Evolutionary conservation across 768 basidiomycete species (phyloP), one percentile per base, ranked within the genome.

Genomic region (Amyloporia xantha): DNA sequence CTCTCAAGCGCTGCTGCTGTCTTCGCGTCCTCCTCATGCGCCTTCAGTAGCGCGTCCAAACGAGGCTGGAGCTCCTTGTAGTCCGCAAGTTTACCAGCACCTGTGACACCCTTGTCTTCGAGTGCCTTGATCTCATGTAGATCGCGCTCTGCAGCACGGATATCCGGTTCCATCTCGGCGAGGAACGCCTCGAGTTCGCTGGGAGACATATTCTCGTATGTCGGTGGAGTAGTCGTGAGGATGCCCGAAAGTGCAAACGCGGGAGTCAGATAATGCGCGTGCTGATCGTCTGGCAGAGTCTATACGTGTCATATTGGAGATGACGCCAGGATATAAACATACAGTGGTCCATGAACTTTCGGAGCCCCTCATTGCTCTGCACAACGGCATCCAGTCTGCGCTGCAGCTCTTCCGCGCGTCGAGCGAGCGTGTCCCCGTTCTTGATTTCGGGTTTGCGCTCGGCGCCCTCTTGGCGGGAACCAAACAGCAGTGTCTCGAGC

Each of bases 141-240:
- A 55, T 90, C 87, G 7, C 84, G 77, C 56, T 91, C 90, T 9
- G 87, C 89, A 26, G 81, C 77, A 25, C 89, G 86, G 44, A 91
- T 80, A 44, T 92, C 90, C 3, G 81, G 77, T 54, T 91, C 90
- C 81, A 91, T 86, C 59, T 92, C 89, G 0, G 74, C 65, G 9
- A 91, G 65, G 48, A 86, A 72, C 0, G 82, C 81, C 35, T 86
- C 84, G 6, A 91, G 68, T 56, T 86, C 86, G 49, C 76, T 76
- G 0, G 78, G 59, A 0, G 82, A 73, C 80, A 91, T 82, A 30
- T 73, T 73, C 45, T 78, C 78, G 49, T 84, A 85, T 21, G 79
- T 64, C 5, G 82, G 77, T 1, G 73, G 64, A 11, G 62, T 47
- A 13, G 71, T 71, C 1, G 71, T 73, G 13, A 81, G 62, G 15